Evolutionary conservation across 164 flowering plant genomes (phyloP).

Genomic region (Buxus sempervirens): DNA sequence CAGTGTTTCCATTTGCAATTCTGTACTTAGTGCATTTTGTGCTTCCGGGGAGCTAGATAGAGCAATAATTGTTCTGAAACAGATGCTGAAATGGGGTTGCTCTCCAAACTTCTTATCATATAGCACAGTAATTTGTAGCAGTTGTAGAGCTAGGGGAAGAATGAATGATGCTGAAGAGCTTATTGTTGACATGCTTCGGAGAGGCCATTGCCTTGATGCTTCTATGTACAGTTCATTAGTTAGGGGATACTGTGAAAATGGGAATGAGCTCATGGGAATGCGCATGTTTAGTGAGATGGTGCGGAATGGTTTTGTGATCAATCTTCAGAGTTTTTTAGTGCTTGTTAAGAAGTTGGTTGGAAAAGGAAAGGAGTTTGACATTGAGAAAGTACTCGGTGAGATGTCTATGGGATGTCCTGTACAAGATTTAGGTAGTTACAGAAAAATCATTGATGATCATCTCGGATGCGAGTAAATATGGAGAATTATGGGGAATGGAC

Average conservation of each 20-base stretch:
- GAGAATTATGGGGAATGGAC: too few relatives aligned
- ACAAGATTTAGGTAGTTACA: slow-evolving; percentile 20
- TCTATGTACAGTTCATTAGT: slow-evolving; percentile 33
- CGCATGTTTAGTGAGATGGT: slow-evolving; percentile 27
- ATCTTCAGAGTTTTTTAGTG: slow-evolving; percentile 29
- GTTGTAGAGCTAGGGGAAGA: slow-evolving; percentile 31
- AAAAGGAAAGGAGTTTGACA: slow-evolving; percentile 28
- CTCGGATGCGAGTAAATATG: too few relatives aligned
- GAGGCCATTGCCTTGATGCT: slow-evolving; percentile 31
- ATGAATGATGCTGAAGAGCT: slow-evolving; percentile 41
- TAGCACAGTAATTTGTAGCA: slow-evolving; percentile 33
- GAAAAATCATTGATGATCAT: slow-evolving; percentile 22
- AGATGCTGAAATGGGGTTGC: slow-evolving; percentile 33
- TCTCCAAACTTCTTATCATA: slow-evolving; percentile 48
- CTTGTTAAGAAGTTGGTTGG: slow-evolving; percentile 29
- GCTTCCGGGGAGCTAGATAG: slow-evolving; percentile 29
- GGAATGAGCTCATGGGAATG: slow-evolving; percentile 32
- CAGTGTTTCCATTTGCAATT: slow-evolving; percentile 32
- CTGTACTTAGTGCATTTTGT: slow-evolving; percentile 26
- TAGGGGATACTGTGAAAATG: slow-evolving; percentile 30
- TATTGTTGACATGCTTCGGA: slow-evolving; percentile 31
- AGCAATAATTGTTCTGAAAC: slow-evolving; percentile 32
- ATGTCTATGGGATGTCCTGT: slow-evolving; percentile 27
- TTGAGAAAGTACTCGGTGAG: slow-evolving; percentile 24
- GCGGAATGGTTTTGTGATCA: slow-evolving; percentile 22